phyloP scores from a whole-genome alignment of 73 alveolate genomes.

The Paramecium bursaria region DNA sequence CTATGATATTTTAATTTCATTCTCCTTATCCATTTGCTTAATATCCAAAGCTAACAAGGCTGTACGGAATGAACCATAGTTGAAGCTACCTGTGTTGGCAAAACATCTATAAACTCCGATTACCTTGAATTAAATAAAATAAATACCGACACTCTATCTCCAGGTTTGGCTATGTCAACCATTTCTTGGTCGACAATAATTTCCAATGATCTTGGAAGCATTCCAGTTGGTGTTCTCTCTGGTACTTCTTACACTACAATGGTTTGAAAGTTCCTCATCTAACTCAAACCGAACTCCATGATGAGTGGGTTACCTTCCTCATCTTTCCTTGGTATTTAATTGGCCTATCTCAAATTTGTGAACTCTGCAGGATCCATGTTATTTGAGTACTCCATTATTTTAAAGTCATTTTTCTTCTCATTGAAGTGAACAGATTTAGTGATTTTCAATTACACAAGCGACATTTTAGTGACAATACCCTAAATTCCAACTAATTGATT shows the following conservation, averaged over 20 bases:
- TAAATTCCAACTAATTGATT: constrained; percentile 91
- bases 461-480: constrained; percentile 97
- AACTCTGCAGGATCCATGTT: constrained; percentile 72
- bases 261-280: constrained; percentile 89
- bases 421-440: constrained; percentile 90
- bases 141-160: constrained; percentile 91
- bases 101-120: constrained; percentile 94
- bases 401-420: constrained; percentile 86
- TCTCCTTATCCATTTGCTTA: constrained; percentile 74
- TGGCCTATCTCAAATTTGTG: constrained; percentile 71
- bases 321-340: constrained; percentile 90
- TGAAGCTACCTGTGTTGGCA: constrained; percentile 74
- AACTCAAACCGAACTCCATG: constrained; percentile 95
- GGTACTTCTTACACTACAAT: constrained; percentile 98
- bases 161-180: constrained; percentile 98
- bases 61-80: constrained; percentile 85
- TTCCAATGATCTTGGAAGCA: constrained; percentile 96
- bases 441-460: constrained; percentile 90
- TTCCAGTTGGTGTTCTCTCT: constrained; percentile 99
- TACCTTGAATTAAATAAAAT: constrained; percentile 73
- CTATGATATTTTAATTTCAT: constrained; percentile 81
- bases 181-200: constrained; percentile 94
- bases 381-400: constrained; percentile 83
- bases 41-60: constrained; percentile 84
- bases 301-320: constrained; percentile 89